Base-by-base conservation (phyloP, 2,329 filamentous ascomycete species). In the Cryoendolithus antarcticus region DNA sequence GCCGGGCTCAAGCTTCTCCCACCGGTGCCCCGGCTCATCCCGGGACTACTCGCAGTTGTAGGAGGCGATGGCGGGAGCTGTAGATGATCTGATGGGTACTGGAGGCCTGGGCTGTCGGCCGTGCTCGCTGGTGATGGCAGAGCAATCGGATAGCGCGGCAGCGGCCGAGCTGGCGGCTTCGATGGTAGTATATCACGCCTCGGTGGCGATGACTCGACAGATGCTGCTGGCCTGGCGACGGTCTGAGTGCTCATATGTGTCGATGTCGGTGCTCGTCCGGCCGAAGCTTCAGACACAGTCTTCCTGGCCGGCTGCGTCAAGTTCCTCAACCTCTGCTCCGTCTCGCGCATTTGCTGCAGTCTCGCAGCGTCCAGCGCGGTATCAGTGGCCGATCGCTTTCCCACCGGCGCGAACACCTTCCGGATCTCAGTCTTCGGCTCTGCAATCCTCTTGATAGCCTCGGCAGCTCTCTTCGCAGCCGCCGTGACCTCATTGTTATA, bases 391-490 rank as follows among this genome's bases (percentile, higher is more conserved):
- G 30, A 32, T 9, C 10, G 4, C n/a, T 24, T 10, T 10, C 34
- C 30, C 21, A 15, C 28, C 21, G 39, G 30, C 6, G 30, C 24
- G 29, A 33, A 36, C 6, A 21, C 30, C 21, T 19, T 24, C 12
- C 28, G 33, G 15, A 24, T 36, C 9, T 37, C 34, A 4, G 29
- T 35, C 7, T 29, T 12, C 3, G 12, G 34, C 12, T 36, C 39
- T 3, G 39, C 39, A 15, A 30, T 32, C 10, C 37, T 41, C 34
- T 41, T 41, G n/a, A 31, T 31, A 7, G 36, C 39, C 3, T 34
- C 39, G 4, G 39, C 39, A 29, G 39, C 39, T 11, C 34, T 19
- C 21, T 12, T 13, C 10, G 37, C 39, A 19, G 39, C 39, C 27
- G 36, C 39, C 6, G 32, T 30, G 5, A 21, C 34, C 6, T 34